A percentile compares a stretch with the other conserved stretches of the same genome.
These are phyloP conservation scores for Trypanosoma platydactyli DNA, from an alignment of 208 protist species.

Conservation along the genomic window DNA sequence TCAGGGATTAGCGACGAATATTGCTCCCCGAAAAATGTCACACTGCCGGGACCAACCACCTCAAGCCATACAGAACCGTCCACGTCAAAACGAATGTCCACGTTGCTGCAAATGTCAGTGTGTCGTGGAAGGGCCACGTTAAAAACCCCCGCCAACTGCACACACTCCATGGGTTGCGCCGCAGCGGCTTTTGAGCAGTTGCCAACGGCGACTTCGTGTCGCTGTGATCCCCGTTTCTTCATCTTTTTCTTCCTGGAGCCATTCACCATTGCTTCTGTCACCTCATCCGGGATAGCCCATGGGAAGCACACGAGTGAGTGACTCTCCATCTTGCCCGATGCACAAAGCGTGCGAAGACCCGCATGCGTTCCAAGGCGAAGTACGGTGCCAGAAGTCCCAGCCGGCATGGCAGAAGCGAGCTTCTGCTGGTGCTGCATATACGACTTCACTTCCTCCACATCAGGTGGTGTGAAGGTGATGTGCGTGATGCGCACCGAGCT, in stretches of 20 bases:
- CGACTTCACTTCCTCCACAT: conserved; percentile 33
- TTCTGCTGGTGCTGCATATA: conserved; percentile 33
- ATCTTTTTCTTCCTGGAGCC: conserved; percentile 7
- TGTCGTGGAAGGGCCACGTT: conserved; percentile 25
- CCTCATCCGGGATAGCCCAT: neutral
- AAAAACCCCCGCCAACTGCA: conserved; percentile 15
- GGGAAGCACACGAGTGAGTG: conserved; percentile 52
- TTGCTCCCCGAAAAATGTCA: conserved; percentile 77
- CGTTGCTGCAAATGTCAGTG: conserved; percentile 47
- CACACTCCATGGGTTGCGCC: neutral
- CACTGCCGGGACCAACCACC: conserved; percentile 68
- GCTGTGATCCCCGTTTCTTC: conserved; percentile 29
- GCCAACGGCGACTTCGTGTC: too few species aligned
- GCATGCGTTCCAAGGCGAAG: conserved; percentile 41
- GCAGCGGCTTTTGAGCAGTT: conserved; percentile 2
- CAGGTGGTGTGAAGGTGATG: conserved; percentile 74
- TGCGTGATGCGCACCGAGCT: conserved; percentile 68
- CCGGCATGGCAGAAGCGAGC: neutral
- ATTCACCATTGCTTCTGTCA: neutral
- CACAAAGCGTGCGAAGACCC: conserved; percentile 45
- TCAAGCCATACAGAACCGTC: conserved; percentile 68
- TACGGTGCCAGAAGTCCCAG: neutral
- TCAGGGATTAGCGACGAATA: conserved; percentile 54
- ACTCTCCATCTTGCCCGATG: conserved; percentile 39
- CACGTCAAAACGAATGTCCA: conserved; percentile 73